phyloP scores from a whole-genome alignment of 805 yeast genomes.

The Ogataea nonfermentans region DNA sequence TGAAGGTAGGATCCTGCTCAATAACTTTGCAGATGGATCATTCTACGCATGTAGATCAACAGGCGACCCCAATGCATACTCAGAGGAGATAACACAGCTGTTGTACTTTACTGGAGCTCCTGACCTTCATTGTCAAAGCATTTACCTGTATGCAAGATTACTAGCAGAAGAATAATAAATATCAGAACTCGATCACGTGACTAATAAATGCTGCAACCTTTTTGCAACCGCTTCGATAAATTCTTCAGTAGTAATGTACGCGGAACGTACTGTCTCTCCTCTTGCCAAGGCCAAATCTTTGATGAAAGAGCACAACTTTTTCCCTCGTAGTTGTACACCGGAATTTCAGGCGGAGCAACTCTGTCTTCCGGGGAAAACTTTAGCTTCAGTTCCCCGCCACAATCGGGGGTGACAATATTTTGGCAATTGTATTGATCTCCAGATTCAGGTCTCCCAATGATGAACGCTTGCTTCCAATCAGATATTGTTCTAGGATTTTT shows the following conservation, averaged over 20 bases:
- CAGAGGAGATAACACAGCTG: conserved; percentile 27
- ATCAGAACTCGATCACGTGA: conserved; percentile 12
- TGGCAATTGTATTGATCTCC: conserved; percentile 97
- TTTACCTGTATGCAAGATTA: conserved; percentile 12
- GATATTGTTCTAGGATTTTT: conserved; percentile 88
- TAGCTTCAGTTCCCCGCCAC: conserved; percentile 75
- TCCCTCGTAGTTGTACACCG: conserved; percentile 66
- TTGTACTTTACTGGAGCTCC: conserved; percentile 21
- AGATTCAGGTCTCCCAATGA: conserved; percentile 95
- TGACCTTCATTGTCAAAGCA: conserved; percentile 6
- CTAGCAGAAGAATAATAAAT: conserved; percentile 5
- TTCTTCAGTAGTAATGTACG: conserved; percentile 89
- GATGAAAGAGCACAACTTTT: conserved; percentile 86
- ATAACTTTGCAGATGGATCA: conserved; percentile 7
- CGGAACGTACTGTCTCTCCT: conserved; percentile 78
- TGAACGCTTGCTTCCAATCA: conserved; percentile 92
- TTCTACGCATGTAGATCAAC: conserved; percentile 41
- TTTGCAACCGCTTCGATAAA: conserved; percentile 79
- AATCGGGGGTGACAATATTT: conserved; percentile 70
- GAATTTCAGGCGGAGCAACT: conserved; percentile 48
- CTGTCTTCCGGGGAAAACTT: conserved; percentile 74
- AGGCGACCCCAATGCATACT: conserved; percentile 40
- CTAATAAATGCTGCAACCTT: conserved; percentile 44
- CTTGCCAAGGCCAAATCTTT: conserved; percentile 87
- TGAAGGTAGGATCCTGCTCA: conserved; percentile 17